Evolutionary conservation across 805 yeast genomes (phyloP).

Genomic region (Schizosaccharomyces pombe): DNA sequence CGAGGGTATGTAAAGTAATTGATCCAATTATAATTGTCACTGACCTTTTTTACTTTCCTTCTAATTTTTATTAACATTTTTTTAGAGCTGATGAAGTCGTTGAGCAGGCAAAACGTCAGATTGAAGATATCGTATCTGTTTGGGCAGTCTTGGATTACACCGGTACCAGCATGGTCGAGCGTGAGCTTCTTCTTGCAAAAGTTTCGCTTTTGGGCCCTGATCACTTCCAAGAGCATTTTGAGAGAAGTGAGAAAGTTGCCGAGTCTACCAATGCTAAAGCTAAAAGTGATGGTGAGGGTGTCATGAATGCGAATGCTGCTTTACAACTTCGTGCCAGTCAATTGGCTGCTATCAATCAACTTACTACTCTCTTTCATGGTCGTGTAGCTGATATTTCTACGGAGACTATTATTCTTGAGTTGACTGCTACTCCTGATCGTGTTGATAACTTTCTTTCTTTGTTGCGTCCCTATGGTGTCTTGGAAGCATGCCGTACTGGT

Average conservation of each 20-base stretch:
- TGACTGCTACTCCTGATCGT: conserved; percentile 81
- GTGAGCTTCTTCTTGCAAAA: conserved; percentile 80
- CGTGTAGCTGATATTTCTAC: conserved; percentile 77
- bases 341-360: conserved; percentile 56
- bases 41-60: not conserved
- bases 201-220: conserved; percentile 92
- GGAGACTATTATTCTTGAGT: conserved; percentile 80
- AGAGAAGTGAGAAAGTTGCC: conserved; percentile 6
- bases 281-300: conserved; percentile 14
- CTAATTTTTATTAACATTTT: not conserved
- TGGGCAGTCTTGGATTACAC: conserved; percentile 93
- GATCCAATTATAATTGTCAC: too few species aligned
- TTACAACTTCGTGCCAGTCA: conserved; percentile 83
- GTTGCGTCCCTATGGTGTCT: conserved; percentile 83
- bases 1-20: conserved; percentile 47
- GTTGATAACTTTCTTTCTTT: conserved; percentile 67
- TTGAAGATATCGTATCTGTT: conserved; percentile 92
- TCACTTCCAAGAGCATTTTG: conserved; percentile 35
- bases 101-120: conserved; percentile 94
- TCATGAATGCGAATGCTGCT: conserved; percentile 22
- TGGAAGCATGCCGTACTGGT: conserved; percentile 91
- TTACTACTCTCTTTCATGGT: conserved; percentile 79
- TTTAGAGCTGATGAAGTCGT: conserved; percentile 46
- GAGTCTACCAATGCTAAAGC: conserved; percentile 12
- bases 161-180: conserved; percentile 63